These are phyloP conservation scores for Monosporascus sp. DNA, from an alignment of 2,329 filamentous ascomycete genomes.

Conservation along the genomic window DNA sequence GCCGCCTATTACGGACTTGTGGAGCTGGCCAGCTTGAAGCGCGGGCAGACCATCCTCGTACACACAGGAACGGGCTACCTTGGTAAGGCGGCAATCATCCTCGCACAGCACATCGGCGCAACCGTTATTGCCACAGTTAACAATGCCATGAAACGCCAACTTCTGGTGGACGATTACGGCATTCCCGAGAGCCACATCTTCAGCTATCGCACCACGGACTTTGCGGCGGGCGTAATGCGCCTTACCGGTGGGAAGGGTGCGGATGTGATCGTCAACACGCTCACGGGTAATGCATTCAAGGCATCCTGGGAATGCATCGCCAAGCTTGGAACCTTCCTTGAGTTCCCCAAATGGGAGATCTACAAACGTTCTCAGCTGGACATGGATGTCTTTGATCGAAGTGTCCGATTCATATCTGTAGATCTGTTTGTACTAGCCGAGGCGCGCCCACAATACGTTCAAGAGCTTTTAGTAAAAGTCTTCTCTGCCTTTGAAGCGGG, in stretches of 20 bases:
- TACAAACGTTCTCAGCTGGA: background rate
- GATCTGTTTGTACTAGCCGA: background rate
- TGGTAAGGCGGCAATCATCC: slow-evolving; percentile 15
- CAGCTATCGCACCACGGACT: background rate
- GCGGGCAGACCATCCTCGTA: slow-evolving; percentile 18
- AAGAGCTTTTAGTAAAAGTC: background rate
- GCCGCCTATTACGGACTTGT: slow-evolving; percentile 25
- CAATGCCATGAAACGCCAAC: slow-evolving; percentile 19
- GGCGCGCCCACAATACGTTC: background rate
- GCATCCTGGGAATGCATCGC: background rate
- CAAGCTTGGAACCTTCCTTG: background rate
- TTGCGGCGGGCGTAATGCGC: background rate
- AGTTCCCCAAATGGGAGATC: background rate
- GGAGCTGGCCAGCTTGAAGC: slow-evolving; percentile 18
- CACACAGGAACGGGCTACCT: slow-evolving; percentile 17
- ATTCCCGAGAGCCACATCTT: background rate
- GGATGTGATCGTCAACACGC: background rate
- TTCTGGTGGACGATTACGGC: slow-evolving; percentile 1
- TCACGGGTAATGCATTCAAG: background rate
- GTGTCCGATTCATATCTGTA: background rate
- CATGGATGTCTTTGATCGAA: background rate
- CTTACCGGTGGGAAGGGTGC: background rate
- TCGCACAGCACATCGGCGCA: slow-evolving; percentile 14
- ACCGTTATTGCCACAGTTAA: slow-evolving; percentile 26
- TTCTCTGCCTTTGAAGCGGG: background rate